Evolutionary conservation across 148 eudicot species (phyloP), one percentile per base, ranked within the genome.

Genomic region (Persicaria maculosa): DNA sequence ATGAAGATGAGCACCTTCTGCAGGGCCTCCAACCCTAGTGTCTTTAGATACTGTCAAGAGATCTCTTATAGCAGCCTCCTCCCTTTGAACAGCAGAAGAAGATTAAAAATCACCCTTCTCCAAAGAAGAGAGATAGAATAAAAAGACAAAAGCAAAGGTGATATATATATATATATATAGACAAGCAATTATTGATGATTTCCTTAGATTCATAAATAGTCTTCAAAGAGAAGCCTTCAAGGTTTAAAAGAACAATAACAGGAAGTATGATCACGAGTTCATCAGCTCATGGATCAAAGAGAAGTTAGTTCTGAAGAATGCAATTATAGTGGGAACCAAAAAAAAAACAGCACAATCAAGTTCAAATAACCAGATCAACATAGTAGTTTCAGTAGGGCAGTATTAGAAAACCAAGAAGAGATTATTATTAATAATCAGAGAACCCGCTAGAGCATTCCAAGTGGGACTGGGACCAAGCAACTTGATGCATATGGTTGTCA

Each of bases 1-100:
- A 81, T 95, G 99, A 79, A 95, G 92, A 85, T 95, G 99, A 74
- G 97, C 99, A 58, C 99, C 99, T 79, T 95, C 99, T 74, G 92
- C 83, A 80, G 87, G 79, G 44, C 97, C 97, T 62, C 99, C 97
- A 44, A 68, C 57, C 80, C 88, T 83, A 16, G 97, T 95, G 72
- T 82, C 82, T 76, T 79, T 89, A 54, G 91, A 76, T 10, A 90
- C 85, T 4, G 87, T 82, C 81, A 95, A 76, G 43, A 95, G 96
- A 80, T 89, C 86, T 80, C 78, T 89, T 54, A 95, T 88, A 22
- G 99, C 99, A 67, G 84, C 85, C 74, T 90, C 90, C 88, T 95
- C 99, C 99, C 99, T 95, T 44, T 0, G 16, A 14, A 43, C 17
- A 65, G 16, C 45, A 65, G 47, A 65, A 65, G 46, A 65, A 43